Evolutionary conservation across 331 rosid genomes (phyloP).

Genomic region (Dryas integrifolia): DNA sequence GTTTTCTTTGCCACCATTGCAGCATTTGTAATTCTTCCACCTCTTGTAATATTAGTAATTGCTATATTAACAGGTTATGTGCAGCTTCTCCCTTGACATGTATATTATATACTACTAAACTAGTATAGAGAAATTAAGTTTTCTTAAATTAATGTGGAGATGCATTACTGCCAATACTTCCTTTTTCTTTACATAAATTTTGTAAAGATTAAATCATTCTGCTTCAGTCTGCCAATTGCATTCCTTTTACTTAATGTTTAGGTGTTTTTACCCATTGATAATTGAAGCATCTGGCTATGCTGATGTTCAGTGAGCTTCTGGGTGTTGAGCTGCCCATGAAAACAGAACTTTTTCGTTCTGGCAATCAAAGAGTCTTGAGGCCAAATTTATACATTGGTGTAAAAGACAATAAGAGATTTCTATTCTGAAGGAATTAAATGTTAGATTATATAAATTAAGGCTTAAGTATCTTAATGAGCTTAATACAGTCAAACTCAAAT

Average conservation of each 20-base stretch:
- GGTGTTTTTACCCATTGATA: background rate
- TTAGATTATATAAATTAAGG: background rate
- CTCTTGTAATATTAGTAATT: slow-evolving; percentile 79
- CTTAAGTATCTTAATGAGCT: background rate
- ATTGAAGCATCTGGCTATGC: background rate
- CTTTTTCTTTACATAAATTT: background rate
- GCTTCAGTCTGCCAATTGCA: background rate
- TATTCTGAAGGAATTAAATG: background rate
- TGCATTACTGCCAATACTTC: background rate
- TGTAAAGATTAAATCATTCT: background rate
- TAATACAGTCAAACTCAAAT: background rate
- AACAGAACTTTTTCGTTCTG: background rate
- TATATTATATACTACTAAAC: background rate
- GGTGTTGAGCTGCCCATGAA: background rate
- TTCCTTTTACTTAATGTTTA: slow-evolving; percentile 1
- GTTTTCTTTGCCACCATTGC: slow-evolving; percentile 86
- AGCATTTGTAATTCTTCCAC: slow-evolving; percentile 89
- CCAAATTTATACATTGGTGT: background rate
- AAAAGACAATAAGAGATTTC: background rate
- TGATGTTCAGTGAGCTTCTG: too few species aligned
- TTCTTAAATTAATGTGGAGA: background rate
- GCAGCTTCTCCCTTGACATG: slow-evolving; percentile 82
- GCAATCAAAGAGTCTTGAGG: background rate
- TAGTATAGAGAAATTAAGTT: slow-evolving; percentile 6
- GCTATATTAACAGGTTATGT: slow-evolving; percentile 91